Percentiles rank a stretch among this genome's conserved stretches.
Evolutionary conservation across 208 protist species (phyloP).

Genomic region (Leishmania guyanensis): DNA sequence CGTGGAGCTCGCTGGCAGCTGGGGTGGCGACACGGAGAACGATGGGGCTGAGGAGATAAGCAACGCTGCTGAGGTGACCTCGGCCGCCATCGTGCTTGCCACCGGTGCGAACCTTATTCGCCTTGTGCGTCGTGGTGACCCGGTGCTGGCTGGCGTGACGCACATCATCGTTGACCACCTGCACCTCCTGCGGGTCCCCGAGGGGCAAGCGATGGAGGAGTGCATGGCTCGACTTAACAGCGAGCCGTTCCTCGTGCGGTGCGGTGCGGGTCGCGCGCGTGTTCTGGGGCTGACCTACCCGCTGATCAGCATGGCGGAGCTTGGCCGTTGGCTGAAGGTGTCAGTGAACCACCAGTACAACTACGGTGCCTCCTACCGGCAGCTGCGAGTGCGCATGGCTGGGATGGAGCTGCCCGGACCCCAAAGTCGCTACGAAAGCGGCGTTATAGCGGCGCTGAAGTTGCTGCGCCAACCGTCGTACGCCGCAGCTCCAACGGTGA

Average conservation of each 20-base stretch:
- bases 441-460: constrained; percentile 52
- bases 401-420: constrained; percentile 55
- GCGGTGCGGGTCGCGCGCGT: constrained; percentile 54
- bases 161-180: constrained; percentile 86
- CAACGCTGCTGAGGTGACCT: constrained; percentile 23
- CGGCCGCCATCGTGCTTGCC: constrained; percentile 66
- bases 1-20: constrained; percentile 32
- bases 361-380: constrained; percentile 75
- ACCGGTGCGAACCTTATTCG: constrained; percentile 53
- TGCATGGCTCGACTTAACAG: constrained; percentile 79
- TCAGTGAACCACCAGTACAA: constrained; percentile 67
- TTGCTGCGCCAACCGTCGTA: constrained; percentile 64
- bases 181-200: constrained; percentile 76
- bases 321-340: constrained; percentile 87
- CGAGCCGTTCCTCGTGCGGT: constrained; percentile 60
- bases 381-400: constrained; percentile 68
- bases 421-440: constrained; percentile 69
- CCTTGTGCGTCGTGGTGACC: constrained; percentile 48
- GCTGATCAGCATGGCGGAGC: constrained; percentile 77
- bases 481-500: constrained; percentile 47
- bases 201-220: constrained; percentile 81
- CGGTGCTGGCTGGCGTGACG: constrained; percentile 57
- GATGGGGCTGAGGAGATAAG: neutral
- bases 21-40: neutral
- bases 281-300: constrained; percentile 87